phyloP scores from a whole-genome alignment of 345 rosid genomes.

The Aurinia saxatilis region DNA sequence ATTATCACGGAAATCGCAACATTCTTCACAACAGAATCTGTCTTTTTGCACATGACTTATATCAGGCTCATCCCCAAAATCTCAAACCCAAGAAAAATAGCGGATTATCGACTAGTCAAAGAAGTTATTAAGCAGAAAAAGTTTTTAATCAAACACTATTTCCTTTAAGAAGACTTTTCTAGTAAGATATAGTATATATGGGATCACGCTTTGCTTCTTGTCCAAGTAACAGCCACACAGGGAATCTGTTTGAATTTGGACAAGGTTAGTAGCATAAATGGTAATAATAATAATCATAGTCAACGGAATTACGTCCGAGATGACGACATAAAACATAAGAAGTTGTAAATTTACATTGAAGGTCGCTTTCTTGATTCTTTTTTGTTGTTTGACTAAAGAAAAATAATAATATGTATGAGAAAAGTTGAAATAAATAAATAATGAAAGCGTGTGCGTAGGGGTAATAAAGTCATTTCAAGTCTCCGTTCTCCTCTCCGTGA shows the following conservation, averaged over 20 bases:
- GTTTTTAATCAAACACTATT: no score
- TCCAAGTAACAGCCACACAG: background rate
- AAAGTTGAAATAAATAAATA: background rate
- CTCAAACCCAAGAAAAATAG: no score
- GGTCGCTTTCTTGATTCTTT: conserved; percentile 5
- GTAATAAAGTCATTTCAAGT: background rate
- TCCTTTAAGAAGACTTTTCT: no score
- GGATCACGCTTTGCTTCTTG: conserved; percentile 11
- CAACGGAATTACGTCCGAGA: conserved; percentile 4
- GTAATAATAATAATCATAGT: background rate
- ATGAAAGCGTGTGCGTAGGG: conserved; percentile 7
- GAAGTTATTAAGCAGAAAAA: no score
- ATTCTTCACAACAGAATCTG: no score
- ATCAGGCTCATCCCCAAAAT: no score
- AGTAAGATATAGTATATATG: background rate
- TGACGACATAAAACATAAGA: background rate
- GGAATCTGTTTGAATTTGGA: background rate
- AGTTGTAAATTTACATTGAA: background rate
- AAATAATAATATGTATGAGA: background rate
- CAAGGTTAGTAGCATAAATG: background rate
- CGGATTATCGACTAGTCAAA: no score
- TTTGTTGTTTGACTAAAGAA: background rate
- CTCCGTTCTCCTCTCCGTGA: no score
- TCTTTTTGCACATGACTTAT: no score
- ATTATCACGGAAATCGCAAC: no score